phyloP scores from a whole-genome alignment of 2,329 filamentous ascomycete genomes.

The Cordyceps tenuipes region DNA sequence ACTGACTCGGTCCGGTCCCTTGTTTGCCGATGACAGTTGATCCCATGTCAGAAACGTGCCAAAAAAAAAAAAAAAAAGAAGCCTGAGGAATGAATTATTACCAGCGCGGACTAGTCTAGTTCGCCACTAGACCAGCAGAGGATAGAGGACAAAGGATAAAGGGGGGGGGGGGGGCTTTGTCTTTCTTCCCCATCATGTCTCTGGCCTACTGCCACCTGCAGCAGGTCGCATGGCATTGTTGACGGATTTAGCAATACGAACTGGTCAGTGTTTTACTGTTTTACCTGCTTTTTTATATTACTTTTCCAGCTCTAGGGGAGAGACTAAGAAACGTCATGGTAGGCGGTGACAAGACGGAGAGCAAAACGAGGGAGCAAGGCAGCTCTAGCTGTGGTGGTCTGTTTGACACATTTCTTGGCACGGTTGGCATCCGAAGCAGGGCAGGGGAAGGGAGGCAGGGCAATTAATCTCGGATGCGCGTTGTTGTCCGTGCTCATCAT shows the following conservation, averaged over 20 bases:
- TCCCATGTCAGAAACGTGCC: not conserved
- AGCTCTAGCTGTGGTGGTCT: not conserved
- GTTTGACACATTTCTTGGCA: constrained; percentile 6
- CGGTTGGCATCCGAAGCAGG: not conserved
- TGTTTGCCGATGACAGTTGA: constrained; percentile 4
- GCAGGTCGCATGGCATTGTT: not conserved
- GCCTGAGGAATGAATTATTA: too few species aligned
- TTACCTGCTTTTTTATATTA: too few species aligned
- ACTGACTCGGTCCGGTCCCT: too few species aligned
- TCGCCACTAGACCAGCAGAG: too few species aligned
- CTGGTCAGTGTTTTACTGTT: not conserved
- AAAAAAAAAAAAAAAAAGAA: too few species aligned
- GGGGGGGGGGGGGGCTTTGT: not conserved
- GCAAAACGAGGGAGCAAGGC: not conserved
- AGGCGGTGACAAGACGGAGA: too few species aligned
- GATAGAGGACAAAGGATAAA: too few species aligned
- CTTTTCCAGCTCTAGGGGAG: too few species aligned
- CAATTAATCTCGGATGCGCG: not conserved
- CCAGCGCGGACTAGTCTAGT: too few species aligned
- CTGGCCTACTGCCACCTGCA: not conserved
- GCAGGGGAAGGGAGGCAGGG: not conserved
- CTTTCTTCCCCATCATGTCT: too few species aligned
- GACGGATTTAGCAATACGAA: not conserved
- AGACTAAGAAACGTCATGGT: too few species aligned
- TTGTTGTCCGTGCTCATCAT: too few species aligned